These are phyloP conservation scores for Acrocalymma vagum DNA, from an alignment of 2,329 filamentous ascomycete species.

Conservation along the genomic window DNA sequence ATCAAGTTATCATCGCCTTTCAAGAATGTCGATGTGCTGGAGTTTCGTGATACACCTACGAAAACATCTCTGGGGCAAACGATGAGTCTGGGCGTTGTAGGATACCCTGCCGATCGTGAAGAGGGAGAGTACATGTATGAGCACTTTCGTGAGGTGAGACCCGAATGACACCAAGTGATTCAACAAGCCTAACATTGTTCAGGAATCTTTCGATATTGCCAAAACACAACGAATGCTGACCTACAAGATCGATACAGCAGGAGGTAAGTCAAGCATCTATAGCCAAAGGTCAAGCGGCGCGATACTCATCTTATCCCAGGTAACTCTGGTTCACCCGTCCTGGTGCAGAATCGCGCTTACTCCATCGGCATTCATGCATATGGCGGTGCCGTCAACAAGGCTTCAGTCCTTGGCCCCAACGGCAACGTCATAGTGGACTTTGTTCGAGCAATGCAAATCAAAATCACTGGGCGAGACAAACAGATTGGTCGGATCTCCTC, in stretches of 20 bases:
- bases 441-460: too few relatives aligned
- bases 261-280: constrained; percentile 2
- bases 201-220: too few relatives aligned
- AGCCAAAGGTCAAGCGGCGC: background rate
- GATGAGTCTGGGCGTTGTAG: background rate
- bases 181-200: too few relatives aligned
- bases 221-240: too few relatives aligned
- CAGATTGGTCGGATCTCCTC: too few relatives aligned
- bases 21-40: too few relatives aligned
- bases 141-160: background rate
- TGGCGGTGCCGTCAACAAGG: constrained; percentile 10
- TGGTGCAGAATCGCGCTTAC: background rate
- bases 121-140: constrained; percentile 2
- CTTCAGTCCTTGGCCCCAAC: constrained; percentile 9
- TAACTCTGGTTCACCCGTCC: constrained; percentile 6
- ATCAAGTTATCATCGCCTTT: too few relatives aligned
- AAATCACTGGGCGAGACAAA: too few relatives aligned
- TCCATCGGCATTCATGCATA: constrained; percentile 14
- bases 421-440: constrained; percentile 8
- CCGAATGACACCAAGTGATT: background rate
- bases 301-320: background rate
- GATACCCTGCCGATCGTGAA: background rate
- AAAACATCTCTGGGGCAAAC: background rate
- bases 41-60: too few relatives aligned
- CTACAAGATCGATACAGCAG: constrained; percentile 3